A percentile compares a stretch with the other conserved stretches of the same genome.
Evolutionary conservation across 2,329 filamentous ascomycete species (phyloP).

Genomic region (Aspergillus novoparasiticus): DNA sequence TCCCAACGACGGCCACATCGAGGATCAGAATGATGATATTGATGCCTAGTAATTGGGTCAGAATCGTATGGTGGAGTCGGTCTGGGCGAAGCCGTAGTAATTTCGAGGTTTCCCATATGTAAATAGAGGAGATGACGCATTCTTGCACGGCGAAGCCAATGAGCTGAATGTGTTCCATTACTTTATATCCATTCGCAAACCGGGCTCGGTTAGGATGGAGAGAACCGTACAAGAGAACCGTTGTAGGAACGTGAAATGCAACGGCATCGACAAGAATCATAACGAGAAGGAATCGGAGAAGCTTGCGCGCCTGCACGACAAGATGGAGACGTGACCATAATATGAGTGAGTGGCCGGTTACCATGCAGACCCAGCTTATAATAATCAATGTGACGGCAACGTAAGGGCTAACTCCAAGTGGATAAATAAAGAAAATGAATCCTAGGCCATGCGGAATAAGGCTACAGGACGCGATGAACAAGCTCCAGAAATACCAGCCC

Average conservation of each 20-base stretch:
- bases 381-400: conserved; percentile 43
- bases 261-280: conserved; percentile 61
- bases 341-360: conserved; percentile 62
- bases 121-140: conserved; percentile 48
- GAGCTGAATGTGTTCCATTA: conserved; percentile 45
- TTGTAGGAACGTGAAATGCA: conserved; percentile 55
- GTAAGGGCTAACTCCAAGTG: conserved; percentile 29
- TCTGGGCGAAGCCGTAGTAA: conserved; percentile 37
- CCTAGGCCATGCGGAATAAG: conserved; percentile 35
- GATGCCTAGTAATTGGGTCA: conserved; percentile 51
- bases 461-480: conserved; percentile 21
- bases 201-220: background rate
- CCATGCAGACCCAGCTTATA: conserved; percentile 60
- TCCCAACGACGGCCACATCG: conserved; percentile 43
- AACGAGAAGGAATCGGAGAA: conserved; percentile 53
- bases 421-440: conserved; percentile 41
- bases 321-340: conserved; percentile 65
- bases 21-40: conserved; percentile 50
- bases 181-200: conserved; percentile 37
- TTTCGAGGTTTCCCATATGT: conserved; percentile 54
- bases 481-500: conserved; percentile 5
- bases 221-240: conserved; percentile 53
- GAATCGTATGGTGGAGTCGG: conserved; percentile 37
- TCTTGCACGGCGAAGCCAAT: conserved; percentile 48
- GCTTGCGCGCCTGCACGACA: conserved; percentile 50